Percentiles rank a stretch among this genome's conserved stretches.
Evolutionary conservation across 2,329 filamentous ascomycete species (phyloP).

Genomic region (Hypoxylon sp.): DNA sequence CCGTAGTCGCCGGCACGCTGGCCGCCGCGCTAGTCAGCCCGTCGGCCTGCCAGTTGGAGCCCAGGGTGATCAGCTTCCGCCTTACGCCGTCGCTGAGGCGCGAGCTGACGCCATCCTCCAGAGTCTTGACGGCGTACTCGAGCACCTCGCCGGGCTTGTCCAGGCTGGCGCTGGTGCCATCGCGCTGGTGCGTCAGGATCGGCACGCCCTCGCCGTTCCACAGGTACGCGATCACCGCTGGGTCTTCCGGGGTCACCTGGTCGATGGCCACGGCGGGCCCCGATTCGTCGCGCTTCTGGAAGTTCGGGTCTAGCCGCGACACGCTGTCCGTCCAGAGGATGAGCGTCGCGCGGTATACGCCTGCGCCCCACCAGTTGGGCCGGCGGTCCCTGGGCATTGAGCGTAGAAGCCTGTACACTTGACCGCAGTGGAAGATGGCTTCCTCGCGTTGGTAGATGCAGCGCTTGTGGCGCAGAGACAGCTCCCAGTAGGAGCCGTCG

Average conservation of each 20-base stretch:
- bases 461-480: conserved; percentile 70
- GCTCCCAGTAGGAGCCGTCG: conserved; percentile 68
- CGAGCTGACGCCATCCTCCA: conserved; percentile 60
- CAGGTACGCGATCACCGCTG: conserved; percentile 56
- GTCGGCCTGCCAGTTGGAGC: conserved; percentile 58
- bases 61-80: conserved; percentile 60
- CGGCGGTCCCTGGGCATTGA: conserved; percentile 72
- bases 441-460: conserved; percentile 76
- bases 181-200: conserved; percentile 53
- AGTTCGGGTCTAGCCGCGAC: conserved; percentile 62
- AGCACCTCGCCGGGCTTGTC: conserved; percentile 59
- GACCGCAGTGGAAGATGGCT: conserved; percentile 76
- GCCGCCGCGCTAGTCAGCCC: conserved; percentile 26
- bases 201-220: conserved; percentile 58
- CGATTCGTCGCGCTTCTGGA: conserved; percentile 51
- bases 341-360: conserved; percentile 76
- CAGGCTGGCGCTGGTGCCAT: conserved; percentile 56
- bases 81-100: conserved; percentile 63
- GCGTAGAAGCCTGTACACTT: conserved; percentile 73
- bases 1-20: conserved; percentile 17
- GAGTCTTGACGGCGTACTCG: conserved; percentile 58
- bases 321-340: conserved; percentile 75
- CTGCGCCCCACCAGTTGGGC: conserved; percentile 79
- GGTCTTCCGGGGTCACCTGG: conserved; percentile 59
- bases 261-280: conserved; percentile 56